Conservation (phyloP, 2,329 filamentous ascomycete genomes). For the Xylaria sp. region DNA sequence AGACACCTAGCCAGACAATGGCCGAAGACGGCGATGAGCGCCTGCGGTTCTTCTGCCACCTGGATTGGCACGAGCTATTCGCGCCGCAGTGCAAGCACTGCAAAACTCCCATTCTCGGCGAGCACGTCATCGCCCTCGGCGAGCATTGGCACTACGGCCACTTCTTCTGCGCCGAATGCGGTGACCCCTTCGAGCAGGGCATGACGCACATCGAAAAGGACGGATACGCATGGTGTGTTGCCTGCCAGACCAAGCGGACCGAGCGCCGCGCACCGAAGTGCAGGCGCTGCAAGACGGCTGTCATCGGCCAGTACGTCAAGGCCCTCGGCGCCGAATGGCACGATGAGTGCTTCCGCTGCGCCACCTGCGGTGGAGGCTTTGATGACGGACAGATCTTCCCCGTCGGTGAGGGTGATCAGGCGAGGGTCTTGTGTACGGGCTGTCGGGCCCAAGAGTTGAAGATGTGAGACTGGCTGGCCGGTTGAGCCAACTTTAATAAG, state of each 20-base stretch:
- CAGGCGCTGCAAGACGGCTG: conserved; percentile 82
- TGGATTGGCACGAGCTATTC: conserved; percentile 98
- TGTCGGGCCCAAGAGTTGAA: conserved; percentile 72
- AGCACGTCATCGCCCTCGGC: conserved; percentile 92
- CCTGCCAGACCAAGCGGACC: conserved; percentile 91
- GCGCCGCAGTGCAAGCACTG: conserved; percentile 95
- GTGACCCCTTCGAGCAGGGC: conserved; percentile 85
- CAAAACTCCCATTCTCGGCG: conserved; percentile 94
- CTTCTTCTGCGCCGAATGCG: conserved; percentile 99
- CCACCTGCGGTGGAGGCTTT: conserved; percentile 68
- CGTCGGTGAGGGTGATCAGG: conserved; percentile 57
- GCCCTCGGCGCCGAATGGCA: conserved; percentile 96
- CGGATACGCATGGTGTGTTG: conserved; percentile 95
- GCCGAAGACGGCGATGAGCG: conserved; percentile 78
- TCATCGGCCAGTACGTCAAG: conserved; percentile 89
- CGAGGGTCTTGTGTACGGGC: conserved; percentile 68
- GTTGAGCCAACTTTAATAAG: neutral
- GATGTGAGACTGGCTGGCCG: conserved; percentile 47
- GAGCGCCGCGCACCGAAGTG: conserved; percentile 91
- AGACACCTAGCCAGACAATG: conserved; percentile 71
- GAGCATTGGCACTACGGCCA: conserved; percentile 97
- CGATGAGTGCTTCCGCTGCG: conserved; percentile 88
- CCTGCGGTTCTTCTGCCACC: conserved; percentile 91
- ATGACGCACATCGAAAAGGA: conserved; percentile 89
- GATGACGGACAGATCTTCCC: conserved; percentile 75